Percentiles rank a stretch among this genome's conserved stretches.
These are phyloP conservation scores for Monosporascus sp. DNA, from an alignment of 2,329 filamentous ascomycete species.

Conservation along the genomic window DNA sequence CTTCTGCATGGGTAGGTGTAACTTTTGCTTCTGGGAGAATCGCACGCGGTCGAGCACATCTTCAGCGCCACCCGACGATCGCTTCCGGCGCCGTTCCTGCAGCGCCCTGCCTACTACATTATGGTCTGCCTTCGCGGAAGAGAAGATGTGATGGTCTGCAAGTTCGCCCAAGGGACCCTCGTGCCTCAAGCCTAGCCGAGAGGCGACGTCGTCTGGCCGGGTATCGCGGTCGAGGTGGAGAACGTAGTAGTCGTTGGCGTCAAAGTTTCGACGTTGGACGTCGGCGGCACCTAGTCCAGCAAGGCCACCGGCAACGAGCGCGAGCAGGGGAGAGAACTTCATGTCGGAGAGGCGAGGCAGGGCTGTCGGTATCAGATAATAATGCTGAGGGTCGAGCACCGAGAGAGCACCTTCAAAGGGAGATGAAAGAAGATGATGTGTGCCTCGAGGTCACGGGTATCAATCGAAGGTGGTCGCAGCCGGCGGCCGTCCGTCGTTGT, in stretches of 20 bases:
- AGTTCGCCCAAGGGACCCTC: constrained; percentile 78
- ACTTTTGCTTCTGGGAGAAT: constrained; percentile 69
- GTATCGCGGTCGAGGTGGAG: constrained; percentile 68
- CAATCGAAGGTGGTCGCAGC: not conserved
- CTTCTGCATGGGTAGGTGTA: constrained; percentile 49
- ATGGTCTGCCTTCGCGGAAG: constrained; percentile 56
- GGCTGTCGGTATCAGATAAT: not conserved
- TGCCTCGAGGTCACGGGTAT: not conserved
- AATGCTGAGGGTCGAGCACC: not conserved
- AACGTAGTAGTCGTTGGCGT: constrained; percentile 86
- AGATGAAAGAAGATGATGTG: not conserved
- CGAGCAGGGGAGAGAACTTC: constrained; percentile 48
- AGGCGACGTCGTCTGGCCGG: constrained; percentile 64
- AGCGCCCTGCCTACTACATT: constrained; percentile 55
- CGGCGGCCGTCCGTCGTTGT: not conserved
- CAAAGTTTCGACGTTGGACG: constrained; percentile 63
- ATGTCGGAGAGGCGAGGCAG: constrained; percentile 29
- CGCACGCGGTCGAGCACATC: constrained; percentile 69
- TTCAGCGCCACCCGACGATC: constrained; percentile 38
- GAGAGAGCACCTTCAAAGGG: not conserved
- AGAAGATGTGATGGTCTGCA: constrained; percentile 79
- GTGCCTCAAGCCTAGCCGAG: constrained; percentile 67
- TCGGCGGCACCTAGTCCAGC: constrained; percentile 43
- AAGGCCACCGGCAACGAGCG: constrained; percentile 43
- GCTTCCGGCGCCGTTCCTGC: constrained; percentile 54